phyloP scores from a whole-genome alignment of 2,329 filamentous ascomycete genomes.

The Apiospora koreana region DNA sequence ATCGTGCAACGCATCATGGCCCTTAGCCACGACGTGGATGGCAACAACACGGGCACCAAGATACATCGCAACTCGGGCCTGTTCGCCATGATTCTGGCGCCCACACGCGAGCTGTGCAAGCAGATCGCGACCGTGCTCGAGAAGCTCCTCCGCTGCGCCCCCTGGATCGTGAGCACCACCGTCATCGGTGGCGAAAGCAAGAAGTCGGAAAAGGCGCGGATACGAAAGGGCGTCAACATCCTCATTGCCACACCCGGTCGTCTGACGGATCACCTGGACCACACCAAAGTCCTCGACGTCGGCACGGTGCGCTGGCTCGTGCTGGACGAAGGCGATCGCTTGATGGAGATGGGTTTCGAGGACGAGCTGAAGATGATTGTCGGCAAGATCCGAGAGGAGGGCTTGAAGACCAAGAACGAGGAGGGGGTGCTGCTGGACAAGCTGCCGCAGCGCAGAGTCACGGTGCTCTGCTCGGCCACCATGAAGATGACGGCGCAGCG shows the following conservation, averaged over 20 bases:
- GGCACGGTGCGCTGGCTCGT: constrained; percentile 91
- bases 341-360: constrained; percentile 98
- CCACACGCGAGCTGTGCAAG: constrained; percentile 90
- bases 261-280: constrained; percentile 86
- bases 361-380: constrained; percentile 90
- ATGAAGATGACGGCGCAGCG: constrained; percentile 98
- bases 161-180: constrained; percentile 91
- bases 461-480: constrained; percentile 91
- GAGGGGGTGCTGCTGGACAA: constrained; percentile 60
- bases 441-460: constrained; percentile 76
- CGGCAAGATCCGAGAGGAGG: constrained; percentile 69
- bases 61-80: constrained; percentile 85
- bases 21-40: constrained; percentile 61
- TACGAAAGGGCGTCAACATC: constrained; percentile 94
- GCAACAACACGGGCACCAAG: constrained; percentile 43
- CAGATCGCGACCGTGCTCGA: constrained; percentile 90
- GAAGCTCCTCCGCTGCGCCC: constrained; percentile 80
- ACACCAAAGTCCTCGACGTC: constrained; percentile 86
- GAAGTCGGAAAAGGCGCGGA: constrained; percentile 84
- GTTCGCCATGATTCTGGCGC: constrained; percentile 91
- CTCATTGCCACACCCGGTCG: constrained; percentile 92
- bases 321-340: constrained; percentile 92
- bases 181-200: constrained; percentile 72
- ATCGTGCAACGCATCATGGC: constrained; percentile 86
- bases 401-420: constrained; percentile 58